Evolutionary conservation across 345 rosid species (phyloP).

Genomic region (Ailanthus altissimus): DNA sequence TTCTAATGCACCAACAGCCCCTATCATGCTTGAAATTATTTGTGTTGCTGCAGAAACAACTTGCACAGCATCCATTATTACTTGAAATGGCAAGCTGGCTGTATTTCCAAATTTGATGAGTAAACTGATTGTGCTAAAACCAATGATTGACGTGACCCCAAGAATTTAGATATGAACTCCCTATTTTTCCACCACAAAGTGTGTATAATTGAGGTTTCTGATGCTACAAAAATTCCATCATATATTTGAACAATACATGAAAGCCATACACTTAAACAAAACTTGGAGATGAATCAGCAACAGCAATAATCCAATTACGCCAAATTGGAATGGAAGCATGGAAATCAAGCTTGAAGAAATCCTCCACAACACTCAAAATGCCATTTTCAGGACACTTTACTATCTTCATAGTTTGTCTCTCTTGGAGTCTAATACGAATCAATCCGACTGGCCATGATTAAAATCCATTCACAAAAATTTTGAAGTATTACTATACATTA

Average conservation of each 20-base stretch:
- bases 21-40: conserved; percentile 32
- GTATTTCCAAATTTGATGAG: not conserved
- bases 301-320: not conserved
- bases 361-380: not conserved
- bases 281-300: not conserved
- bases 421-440: not conserved
- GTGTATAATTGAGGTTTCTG: not conserved
- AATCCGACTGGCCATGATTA: not conserved
- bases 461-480: not conserved
- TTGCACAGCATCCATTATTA: conserved; percentile 35
- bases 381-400: not conserved
- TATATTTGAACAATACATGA: not conserved
- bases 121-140: not conserved
- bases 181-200: not conserved
- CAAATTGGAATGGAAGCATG: not conserved
- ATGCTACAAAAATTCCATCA: not conserved
- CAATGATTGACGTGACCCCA: not conserved
- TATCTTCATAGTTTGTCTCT: not conserved
- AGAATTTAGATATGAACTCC: not conserved
- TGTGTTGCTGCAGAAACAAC: conserved; percentile 29
- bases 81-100: not conserved
- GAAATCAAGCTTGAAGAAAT: not conserved
- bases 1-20: conserved; percentile 35
- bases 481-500: not conserved
- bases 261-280: not conserved